Conservation (phyloP, 208 protist species). For the Entamoeba invadens region DNA sequence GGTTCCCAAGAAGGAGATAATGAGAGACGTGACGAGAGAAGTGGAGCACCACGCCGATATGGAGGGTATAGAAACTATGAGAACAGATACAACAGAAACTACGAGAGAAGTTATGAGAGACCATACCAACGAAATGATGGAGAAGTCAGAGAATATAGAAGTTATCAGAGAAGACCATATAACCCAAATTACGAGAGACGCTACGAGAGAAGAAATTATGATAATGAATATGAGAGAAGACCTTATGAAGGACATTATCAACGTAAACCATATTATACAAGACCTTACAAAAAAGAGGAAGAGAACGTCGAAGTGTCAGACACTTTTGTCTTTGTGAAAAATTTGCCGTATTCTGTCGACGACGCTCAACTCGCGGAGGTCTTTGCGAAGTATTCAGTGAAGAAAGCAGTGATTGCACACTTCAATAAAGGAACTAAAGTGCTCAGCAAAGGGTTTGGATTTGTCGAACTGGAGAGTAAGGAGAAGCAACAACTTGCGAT, state of each 20-base stretch:
- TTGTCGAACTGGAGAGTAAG: not conserved
- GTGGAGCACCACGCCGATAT: not conserved
- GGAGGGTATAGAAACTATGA: not conserved
- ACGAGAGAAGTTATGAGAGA: no score
- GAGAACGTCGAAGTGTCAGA: not conserved
- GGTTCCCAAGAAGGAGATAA: no score
- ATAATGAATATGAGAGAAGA: no score
- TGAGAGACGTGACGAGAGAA: not conserved
- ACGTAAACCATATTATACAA: no score
- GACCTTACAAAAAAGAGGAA: not conserved
- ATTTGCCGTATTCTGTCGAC: not conserved
- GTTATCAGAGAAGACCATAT: no score
- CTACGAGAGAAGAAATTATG: no score
- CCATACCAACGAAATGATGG: not conserved
- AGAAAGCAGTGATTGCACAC: not conserved
- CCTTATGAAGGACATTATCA: no score
- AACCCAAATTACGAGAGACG: no score
- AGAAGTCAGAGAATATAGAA: no score
- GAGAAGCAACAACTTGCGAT: not conserved
- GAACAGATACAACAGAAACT: not conserved
- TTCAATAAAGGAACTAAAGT: not conserved
- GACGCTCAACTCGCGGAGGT: not conserved
- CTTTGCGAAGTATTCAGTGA: not conserved
- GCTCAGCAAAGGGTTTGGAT: not conserved
- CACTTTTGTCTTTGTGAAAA: not conserved